Conservation (phyloP, 768 basidiomycete species). For the Trametes cingulata region DNA sequence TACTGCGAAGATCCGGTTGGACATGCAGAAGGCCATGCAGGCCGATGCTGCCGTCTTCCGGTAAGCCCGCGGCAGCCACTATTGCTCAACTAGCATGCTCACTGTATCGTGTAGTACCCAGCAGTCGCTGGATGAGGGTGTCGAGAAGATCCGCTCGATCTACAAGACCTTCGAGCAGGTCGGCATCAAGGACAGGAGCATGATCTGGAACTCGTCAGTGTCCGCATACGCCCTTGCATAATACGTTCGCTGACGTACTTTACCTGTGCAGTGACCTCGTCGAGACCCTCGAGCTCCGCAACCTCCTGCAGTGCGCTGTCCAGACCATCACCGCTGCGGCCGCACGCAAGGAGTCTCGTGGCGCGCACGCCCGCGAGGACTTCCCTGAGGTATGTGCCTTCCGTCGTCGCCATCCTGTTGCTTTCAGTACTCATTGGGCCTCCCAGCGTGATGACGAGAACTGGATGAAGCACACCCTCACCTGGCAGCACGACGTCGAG, state of each 20-base stretch:
- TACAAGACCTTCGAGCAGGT: constrained; percentile 90
- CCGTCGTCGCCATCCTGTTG: neutral
- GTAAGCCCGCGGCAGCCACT: constrained; percentile 34
- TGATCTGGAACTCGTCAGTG: constrained; percentile 99
- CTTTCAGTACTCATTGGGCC: neutral
- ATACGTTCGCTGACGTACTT: neutral
- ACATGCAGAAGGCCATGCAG: constrained; percentile 99
- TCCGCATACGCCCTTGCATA: neutral
- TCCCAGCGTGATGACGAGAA: constrained; percentile 83
- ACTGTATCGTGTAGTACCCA: constrained; percentile 63
- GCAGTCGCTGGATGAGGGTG: constrained; percentile 87
- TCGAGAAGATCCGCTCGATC: constrained; percentile 79
- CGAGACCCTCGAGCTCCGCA: constrained; percentile 96
- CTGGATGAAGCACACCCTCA: constrained; percentile 96
- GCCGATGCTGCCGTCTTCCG: constrained; percentile 97
- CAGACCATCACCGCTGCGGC: constrained; percentile 94
- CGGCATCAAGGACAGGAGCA: constrained; percentile 95
- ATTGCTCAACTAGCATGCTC: neutral
- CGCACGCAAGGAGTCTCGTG: constrained; percentile 95
- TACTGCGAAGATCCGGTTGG: constrained; percentile 87
- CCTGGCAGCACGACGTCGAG: constrained; percentile 80
- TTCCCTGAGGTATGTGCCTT: constrained; percentile 74
- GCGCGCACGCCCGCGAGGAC: constrained; percentile 98
- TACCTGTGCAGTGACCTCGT: constrained; percentile 80
- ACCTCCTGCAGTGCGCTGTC: constrained; percentile 91